Base-by-base conservation (phyloP, 2,329 filamentous ascomycete species). In the Penicillium sp. region DNA sequence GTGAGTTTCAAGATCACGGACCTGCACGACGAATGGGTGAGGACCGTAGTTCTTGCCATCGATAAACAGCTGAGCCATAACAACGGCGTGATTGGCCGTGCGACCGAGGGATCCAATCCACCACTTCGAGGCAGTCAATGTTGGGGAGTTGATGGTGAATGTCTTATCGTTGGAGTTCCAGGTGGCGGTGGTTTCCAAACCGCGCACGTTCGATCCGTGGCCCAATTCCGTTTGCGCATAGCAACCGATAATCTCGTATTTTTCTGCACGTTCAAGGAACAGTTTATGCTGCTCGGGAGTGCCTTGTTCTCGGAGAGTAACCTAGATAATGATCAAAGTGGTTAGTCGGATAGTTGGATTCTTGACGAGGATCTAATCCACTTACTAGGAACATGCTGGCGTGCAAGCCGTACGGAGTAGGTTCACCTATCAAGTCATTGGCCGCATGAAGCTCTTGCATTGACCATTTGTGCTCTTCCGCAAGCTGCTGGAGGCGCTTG, bases 181-280 rank as follows among this genome's bases (percentile, higher is more conserved):
- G 0, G 85, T 90, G 1, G 88, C 88, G 0, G 84, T 88, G 0
- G 87, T 89, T 74, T 90, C 86, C 13, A 90, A 78, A 13, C 88
- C 88, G 57, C 87, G 79, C 1, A 90, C 89, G 63, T 92, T 92
- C 16, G 85, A 89, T 16, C 89, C 89, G 68, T 92, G 89, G 18
- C 89, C 89, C 39, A 92, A 77, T 73, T 92, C 89, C 0, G 89
- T 92, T 74, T 92, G 89, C 8, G 89, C 89, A 66, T 92, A 92
- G 67, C 89, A 92, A 51, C 89, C 89, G 62, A 91, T 88, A 66
- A 85, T 84, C 68, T 90, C 79, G 74, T 90, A 91, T 40, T 82
- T 82, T 62, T 85, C 78, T 1, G 89, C 88, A 37, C 79, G 83
- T 68, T 88, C 83, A 34, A 90, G 80, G 78, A 89, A 92, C 55